Evolutionary conservation across 345 rosid species (phyloP), one percentile per base, ranked within the genome.

Genomic region (Gossypioides kirkii): DNA sequence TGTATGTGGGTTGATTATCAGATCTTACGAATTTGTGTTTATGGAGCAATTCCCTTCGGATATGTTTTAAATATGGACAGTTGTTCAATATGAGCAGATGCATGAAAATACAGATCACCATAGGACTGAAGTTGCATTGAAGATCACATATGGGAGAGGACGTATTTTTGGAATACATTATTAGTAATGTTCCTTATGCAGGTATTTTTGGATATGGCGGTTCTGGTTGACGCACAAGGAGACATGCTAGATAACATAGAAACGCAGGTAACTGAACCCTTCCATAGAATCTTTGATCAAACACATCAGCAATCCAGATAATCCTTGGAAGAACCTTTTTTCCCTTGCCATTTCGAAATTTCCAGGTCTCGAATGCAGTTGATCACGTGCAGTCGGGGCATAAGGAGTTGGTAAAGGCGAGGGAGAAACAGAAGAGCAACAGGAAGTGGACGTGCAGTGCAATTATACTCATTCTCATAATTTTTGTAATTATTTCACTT

Each of bases 371-470:
- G 0, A 93, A 79, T 50, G 97, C 98, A 0, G 98, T 93, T 54
- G 97, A 96, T 81, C 98, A 92, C 50, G 98, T 96, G 69, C 93
- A 91, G 55, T 85, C 90, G 1, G 99, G 98, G 73, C 91, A 88
- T 79, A 80, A 84, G 0, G 82, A 87, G 45, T 91, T 96, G 55
- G 88, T 84, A 74, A 87, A 80, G 83, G 97, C 98, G 0, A 84
- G 89, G 78, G 84, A 82, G 69, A 80, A 78, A 22, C 99, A 96
- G 76, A 91, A 73, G 79, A 96, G 77, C 78, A 88, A 94, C 6
- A 80, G 99, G 82, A 93, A 96, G 77, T 93, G 97, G 98, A 91
- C 86, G 96, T 91, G 97, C 84, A 72, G 87, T 47, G 94, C 97
- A 4, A 88, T 96, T 63, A 55, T 91, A 43, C 86, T 96, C 77